Evolutionary conservation across 2,329 filamentous ascomycete genomes (phyloP), one percentile per base, ranked within the genome.

Genomic region (Leptographium lundbergii): DNA sequence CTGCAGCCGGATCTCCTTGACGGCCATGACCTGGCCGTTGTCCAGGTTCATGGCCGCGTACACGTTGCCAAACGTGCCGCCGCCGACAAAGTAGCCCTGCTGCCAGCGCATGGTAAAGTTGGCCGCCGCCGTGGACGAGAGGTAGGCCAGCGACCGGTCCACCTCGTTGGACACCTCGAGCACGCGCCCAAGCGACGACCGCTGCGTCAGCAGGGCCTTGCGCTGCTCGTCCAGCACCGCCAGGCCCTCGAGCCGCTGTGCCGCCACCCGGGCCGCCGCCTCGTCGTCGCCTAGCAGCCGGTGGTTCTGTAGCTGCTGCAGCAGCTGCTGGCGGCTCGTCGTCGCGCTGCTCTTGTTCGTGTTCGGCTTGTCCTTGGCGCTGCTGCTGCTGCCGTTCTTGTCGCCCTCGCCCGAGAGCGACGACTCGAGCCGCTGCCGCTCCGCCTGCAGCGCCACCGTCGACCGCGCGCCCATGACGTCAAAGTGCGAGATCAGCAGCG

Each of bases 391-490:
- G n/a, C n/a, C n/a, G 27, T 29, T 6, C 19, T 48, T 36, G 34
- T 24, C 7, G 32, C 22, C n/a, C 22, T 27, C 11, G 22, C 29
- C 29, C 19, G 52, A n/a, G 59, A 75, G 67, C 86, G 57, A 87
- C 82, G 89, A 87, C 66, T 96, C 92, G 64, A 91, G 81, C 51
- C 89, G 82, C 69, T 95, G 89, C 70, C 90, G 91, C 73, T 99
- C 94, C 2, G 91, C 90, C 72, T 96, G 91, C 5, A 94, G 94
- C 13, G 94, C 94, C 63, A 96, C 80, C 50, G 87, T 96, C 7
- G 91, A 96, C 67, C 92, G 85, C 29, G 94, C 94, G 27, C 94
- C 94, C 88, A 99, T 96, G 72, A 99, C 97, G 71, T 99, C 94
- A 67, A 99, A 99, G 72, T 99, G 94, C 11, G 91, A 96, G 65